Base-by-base conservation (phyloP, 192 early-diverging fungal genomes). In the Coemansia sp. region DNA sequence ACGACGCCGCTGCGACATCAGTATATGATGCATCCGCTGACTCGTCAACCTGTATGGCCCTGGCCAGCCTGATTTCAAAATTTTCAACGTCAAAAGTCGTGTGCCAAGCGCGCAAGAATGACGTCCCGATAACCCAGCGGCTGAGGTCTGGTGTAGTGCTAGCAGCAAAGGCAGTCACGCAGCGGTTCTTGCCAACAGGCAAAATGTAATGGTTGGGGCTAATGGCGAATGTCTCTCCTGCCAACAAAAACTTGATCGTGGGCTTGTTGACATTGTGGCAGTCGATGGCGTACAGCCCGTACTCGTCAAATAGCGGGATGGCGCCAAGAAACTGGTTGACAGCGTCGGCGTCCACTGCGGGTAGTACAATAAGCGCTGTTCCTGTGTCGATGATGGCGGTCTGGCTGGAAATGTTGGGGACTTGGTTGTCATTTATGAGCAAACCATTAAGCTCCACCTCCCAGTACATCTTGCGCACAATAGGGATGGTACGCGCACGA, bases 321-420 rank as follows among this genome's bases (percentile, higher is more conserved):
- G 84, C 84, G 1, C 79, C 79, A 10, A 85, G 59, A 59, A 64
- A 67, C 61, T 75, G 68, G 66, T 79, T 81, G 29, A 85, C 77
- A 3, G 64, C 66, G 13, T 72, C 73, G 35, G 79, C 84, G 29
- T 82, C 79, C 16, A 50, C 59, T 10, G 72, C 69, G 3, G 70
- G 73, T 66, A 82, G 46, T 16, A 87, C 63, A 9, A 89, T 87
- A 40, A 85, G 84, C 1, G 86, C 75, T 31, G 88, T 87, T 59
- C 88, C 88, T 0, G 88, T 89, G 53, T 89, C 88, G 33, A 89
- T 83, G 10, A 87, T 81, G 0, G 86, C 86, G 11, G 76, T 76
- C 78, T 80, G 41, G 70, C 77, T 62, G 44, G 75, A 53, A 48
- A 75, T 37, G 33, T 71, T 61, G 13, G 72, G 70, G 42, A 72